Percentiles rank a stretch among this genome's conserved stretches.
phyloP scores from a whole-genome alignment of 1,284 basidiomycete genomes.

The Boletus hoseneyae region DNA sequence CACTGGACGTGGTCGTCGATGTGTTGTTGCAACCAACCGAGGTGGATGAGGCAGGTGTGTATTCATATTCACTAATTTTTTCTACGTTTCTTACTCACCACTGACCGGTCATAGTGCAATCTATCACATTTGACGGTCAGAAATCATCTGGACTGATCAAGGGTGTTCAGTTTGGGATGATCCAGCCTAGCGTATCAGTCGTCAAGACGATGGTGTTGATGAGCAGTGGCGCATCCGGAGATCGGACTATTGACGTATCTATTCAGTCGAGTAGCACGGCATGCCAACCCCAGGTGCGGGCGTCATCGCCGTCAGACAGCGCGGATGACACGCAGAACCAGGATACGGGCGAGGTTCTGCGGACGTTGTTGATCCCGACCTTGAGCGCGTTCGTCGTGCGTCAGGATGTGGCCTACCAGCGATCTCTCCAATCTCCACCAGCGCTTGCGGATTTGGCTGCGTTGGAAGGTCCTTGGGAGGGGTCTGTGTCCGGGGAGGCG shows the following conservation, averaged over 20 bases:
- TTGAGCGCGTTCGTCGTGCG: constrained; percentile 50
- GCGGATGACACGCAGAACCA: constrained; percentile 9
- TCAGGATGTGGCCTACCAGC: constrained; percentile 50
- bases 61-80: too few relatives aligned
- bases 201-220: constrained; percentile 59
- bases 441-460: constrained; percentile 49
- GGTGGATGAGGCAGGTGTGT: constrained; percentile 68
- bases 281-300: not conserved
- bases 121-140: constrained; percentile 57
- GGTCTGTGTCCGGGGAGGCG: constrained; percentile 52
- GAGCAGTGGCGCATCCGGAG: constrained; percentile 58
- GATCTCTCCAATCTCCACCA: constrained; percentile 27
- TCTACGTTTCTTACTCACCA: too few relatives aligned
- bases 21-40: constrained; percentile 77
- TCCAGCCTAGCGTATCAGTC: constrained; percentile 53
- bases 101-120: constrained; percentile 47
- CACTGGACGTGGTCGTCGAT: constrained; percentile 66
- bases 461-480: constrained; percentile 56
- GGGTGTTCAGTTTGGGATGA: constrained; percentile 59
- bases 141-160: constrained; percentile 70
- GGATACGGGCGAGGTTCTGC: constrained; percentile 52
- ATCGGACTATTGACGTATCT: constrained; percentile 71
- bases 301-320: constrained; percentile 11
- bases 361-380: constrained; percentile 59
- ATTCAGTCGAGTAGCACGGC: constrained; percentile 51